Conservation (phyloP, 1,284 basidiomycete species). For the Tetrapyrgos nigripes region DNA sequence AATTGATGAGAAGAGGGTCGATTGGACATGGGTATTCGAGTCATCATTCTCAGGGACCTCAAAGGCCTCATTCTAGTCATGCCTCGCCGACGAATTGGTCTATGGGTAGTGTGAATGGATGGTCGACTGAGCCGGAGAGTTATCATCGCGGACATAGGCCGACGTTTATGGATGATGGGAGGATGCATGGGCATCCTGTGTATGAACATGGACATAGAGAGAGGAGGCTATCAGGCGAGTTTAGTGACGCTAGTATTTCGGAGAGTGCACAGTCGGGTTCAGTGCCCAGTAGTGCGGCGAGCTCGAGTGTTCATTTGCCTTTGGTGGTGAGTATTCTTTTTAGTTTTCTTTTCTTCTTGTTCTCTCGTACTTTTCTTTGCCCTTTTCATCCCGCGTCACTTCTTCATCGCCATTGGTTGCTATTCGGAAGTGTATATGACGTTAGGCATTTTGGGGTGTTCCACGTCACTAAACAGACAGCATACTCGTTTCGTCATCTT, state of each 20-base stretch:
- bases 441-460: neutral
- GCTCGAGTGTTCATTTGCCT: conserved; percentile 7
- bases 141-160: conserved; percentile 17
- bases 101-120: neutral
- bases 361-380: conserved; percentile 17
- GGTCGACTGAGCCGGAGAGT: neutral
- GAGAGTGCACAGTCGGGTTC: neutral
- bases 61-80: neutral
- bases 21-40: neutral
- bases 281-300: conserved; percentile 1
- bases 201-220: neutral
- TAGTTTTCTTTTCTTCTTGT: conserved; percentile 26
- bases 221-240: neutral
- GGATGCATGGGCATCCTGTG: neutral
- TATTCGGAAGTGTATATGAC: neutral
- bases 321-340: neutral
- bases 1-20: conserved; percentile 43
- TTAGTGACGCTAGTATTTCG: neutral
- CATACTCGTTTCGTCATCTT: too few relatives aligned
- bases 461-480: neutral
- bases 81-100: neutral
- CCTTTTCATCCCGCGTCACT: neutral
- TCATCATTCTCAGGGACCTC: neutral
- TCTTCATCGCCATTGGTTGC: too few relatives aligned
- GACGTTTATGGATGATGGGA: neutral